Conservation (phyloP, 768 basidiomycete genomes). For the Suillus tomentosus region DNA sequence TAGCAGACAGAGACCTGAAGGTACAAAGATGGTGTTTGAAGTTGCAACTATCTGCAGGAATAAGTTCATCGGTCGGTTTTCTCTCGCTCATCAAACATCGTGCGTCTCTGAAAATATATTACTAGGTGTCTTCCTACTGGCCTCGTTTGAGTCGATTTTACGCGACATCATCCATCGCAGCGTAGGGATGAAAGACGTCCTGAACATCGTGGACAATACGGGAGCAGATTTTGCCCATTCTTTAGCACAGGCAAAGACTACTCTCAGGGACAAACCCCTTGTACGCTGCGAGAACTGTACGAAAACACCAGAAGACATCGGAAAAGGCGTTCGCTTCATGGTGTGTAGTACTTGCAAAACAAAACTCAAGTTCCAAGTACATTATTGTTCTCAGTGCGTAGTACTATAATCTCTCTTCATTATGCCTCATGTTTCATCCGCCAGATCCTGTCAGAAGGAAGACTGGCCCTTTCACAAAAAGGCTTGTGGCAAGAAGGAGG, state of each 20-base stretch:
- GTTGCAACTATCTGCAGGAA: constrained; percentile 19
- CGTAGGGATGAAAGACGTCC: constrained; percentile 6
- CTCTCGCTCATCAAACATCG: not conserved
- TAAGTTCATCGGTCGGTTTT: constrained; percentile 21
- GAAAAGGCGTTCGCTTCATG: constrained; percentile 20
- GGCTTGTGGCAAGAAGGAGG: constrained; percentile 21
- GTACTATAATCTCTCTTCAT: not conserved
- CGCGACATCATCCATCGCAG: not conserved
- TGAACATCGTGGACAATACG: constrained; percentile 3
- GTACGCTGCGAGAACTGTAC: constrained; percentile 24
- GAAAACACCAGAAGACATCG: constrained; percentile 20
- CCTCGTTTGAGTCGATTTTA: constrained; percentile 10
- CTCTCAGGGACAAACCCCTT: constrained; percentile 18
- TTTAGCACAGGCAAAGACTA: not conserved
- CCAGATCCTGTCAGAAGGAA: constrained; percentile 20
- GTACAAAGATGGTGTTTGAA: constrained; percentile 10
- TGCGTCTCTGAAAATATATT: not conserved
- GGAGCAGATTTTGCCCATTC: not conserved
- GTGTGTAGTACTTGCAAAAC: constrained; percentile 23
- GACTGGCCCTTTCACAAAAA: constrained; percentile 22
- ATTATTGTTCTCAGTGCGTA: constrained; percentile 23
- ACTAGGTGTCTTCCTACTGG: constrained; percentile 15
- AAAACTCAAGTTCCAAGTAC: constrained; percentile 18
- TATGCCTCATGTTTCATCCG: not conserved
- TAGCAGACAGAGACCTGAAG: not conserved